A percentile compares a stretch with the other conserved stretches of the same genome.
phyloP scores from a whole-genome alignment of 2,329 filamentous ascomycete species.

The Colletotrichum filicis region DNA sequence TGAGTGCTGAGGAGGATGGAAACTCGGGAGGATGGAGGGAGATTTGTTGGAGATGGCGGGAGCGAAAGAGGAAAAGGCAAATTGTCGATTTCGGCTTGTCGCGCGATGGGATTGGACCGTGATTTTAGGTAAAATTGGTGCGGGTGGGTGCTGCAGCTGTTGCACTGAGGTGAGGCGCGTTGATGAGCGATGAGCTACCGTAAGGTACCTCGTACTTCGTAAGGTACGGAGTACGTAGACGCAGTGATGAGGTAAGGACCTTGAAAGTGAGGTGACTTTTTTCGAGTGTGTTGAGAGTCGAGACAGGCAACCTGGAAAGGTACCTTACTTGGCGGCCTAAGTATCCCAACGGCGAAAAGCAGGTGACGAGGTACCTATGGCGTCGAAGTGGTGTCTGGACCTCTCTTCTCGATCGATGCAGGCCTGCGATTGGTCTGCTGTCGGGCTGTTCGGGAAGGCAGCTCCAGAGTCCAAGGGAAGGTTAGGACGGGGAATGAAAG shows the following conservation, averaged over 20 bases:
- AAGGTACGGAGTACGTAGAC: no score
- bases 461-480: not conserved
- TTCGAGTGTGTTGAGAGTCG: no score
- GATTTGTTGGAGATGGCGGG: not conserved
- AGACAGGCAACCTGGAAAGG: not conserved
- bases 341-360: not conserved
- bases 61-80: constrained; percentile 5
- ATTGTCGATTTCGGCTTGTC: constrained; percentile 30
- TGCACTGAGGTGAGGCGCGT: not conserved
- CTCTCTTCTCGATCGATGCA: constrained; percentile 1
- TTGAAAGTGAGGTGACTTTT: constrained; percentile 4
- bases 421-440: constrained; percentile 16
- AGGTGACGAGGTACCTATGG: not conserved
- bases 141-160: constrained; percentile 13
- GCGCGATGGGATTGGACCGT: constrained; percentile 33
- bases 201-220: no score
- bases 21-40: not conserved
- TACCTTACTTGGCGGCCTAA: no score
- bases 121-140: constrained; percentile 32
- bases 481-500: not conserved
- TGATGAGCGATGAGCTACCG: no score
- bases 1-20: not conserved
- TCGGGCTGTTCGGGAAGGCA: constrained; percentile 15
- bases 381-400: constrained; percentile 5
- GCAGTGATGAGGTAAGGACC: not conserved